Conservation (phyloP, 1,284 basidiomycete genomes). For the Trametes polyzona region DNA sequence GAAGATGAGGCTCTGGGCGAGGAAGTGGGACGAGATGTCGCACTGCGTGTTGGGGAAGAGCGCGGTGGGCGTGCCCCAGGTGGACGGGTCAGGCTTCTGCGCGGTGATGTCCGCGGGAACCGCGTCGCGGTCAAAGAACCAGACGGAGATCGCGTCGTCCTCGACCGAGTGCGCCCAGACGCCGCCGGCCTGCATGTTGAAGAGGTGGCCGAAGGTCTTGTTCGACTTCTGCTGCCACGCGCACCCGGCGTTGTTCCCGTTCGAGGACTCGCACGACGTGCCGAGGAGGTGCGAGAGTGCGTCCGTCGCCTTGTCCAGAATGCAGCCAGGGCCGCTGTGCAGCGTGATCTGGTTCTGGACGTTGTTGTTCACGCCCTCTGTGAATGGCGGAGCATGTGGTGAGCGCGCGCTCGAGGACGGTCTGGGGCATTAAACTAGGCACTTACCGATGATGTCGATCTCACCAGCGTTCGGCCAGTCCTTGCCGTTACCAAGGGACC, state of each 20-base stretch:
- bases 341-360: slow-evolving; percentile 71
- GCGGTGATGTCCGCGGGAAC: slow-evolving; percentile 74
- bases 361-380: slow-evolving; percentile 64
- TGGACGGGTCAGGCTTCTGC: slow-evolving; percentile 58
- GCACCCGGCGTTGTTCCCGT: slow-evolving; percentile 67
- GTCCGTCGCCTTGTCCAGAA: slow-evolving; percentile 42
- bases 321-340: slow-evolving; percentile 62
- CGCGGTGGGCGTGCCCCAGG: slow-evolving; percentile 73
- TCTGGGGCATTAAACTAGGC: not conserved
- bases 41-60: slow-evolving; percentile 62
- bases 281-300: slow-evolving; percentile 39
- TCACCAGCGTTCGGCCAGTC: slow-evolving; percentile 72
- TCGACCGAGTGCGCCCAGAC: slow-evolving; percentile 80
- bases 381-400: not conserved
- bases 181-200: slow-evolving; percentile 73
- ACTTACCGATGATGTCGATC: slow-evolving; percentile 39
- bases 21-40: slow-evolving; percentile 69
- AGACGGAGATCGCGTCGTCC: slow-evolving; percentile 69
- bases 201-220: slow-evolving; percentile 67
- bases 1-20: slow-evolving; percentile 58
- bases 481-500: slow-evolving; percentile 54
- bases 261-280: slow-evolving; percentile 52
- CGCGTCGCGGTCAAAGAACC: slow-evolving; percentile 70
- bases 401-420: not conserved
- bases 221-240: slow-evolving; percentile 57